Evolutionary conservation across 2,329 filamentous ascomycete genomes (phyloP).

Genomic region (Penicillium sp.): DNA sequence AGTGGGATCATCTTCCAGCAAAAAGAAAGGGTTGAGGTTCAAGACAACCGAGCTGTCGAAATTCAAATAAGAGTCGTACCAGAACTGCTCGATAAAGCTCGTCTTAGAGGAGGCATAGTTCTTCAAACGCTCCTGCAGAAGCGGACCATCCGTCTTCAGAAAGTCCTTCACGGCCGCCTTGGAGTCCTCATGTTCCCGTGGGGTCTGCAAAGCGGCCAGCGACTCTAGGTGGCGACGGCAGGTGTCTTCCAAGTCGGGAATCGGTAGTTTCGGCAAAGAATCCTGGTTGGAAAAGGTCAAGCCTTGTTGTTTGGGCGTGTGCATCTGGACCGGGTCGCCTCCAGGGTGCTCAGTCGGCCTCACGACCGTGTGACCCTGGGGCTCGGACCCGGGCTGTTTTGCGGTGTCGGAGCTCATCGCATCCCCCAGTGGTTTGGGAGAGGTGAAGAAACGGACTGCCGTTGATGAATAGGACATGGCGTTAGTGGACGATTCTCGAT

Average conservation of each 20-base stretch:
- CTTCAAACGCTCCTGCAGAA: constrained; percentile 85
- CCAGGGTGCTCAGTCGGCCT: constrained; percentile 25
- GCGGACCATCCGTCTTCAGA: constrained; percentile 76
- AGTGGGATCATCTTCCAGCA: constrained; percentile 95
- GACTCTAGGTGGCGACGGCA: constrained; percentile 79
- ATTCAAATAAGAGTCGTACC: constrained; percentile 98
- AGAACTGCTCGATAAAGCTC: constrained; percentile 99
- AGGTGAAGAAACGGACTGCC: constrained; percentile 72
- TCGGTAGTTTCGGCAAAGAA: constrained; percentile 85
- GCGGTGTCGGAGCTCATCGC: constrained; percentile 56
- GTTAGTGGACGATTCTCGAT: constrained; percentile 49
- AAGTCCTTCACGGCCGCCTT: constrained; percentile 82
- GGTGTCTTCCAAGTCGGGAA: constrained; percentile 81
- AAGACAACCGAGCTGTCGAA: constrained; percentile 97
- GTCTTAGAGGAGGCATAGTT: constrained; percentile 87
- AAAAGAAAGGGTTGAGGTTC: constrained; percentile 96
- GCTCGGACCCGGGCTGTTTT: constrained; percentile 9
- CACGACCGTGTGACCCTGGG: constrained; percentile 26
- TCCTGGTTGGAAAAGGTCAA: constrained; percentile 91
- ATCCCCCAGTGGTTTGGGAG: constrained; percentile 74
- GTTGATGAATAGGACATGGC: constrained; percentile 63
- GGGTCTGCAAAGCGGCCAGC: constrained; percentile 77
- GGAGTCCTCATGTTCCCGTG: constrained; percentile 82
- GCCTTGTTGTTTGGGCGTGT: constrained; percentile 59
- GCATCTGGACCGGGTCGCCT: constrained; percentile 3